Conservation (phyloP, 2,329 filamentous ascomycete genomes). For the Fusarium sterilihyphosum region DNA sequence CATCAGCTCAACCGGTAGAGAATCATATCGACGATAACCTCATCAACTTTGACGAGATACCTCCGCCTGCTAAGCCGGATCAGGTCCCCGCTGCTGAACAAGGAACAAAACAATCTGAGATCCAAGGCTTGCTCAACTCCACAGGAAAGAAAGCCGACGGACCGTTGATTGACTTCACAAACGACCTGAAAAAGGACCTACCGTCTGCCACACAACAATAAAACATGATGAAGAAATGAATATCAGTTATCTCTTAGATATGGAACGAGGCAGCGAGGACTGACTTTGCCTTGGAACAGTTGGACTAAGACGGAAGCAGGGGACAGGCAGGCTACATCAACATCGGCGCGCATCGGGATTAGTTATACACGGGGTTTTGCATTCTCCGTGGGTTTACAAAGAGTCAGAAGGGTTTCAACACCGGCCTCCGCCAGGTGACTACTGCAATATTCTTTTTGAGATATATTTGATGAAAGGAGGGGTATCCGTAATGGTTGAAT, state of each 20-base stretch:
- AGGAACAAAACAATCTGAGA: constrained; percentile 47
- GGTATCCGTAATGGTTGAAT: constrained; percentile 32
- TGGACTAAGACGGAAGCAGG: constrained; percentile 30
- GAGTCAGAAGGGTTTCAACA: constrained; percentile 44
- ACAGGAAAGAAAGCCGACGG: constrained; percentile 61
- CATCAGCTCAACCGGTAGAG: constrained; percentile 27
- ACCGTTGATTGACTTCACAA: constrained; percentile 65
- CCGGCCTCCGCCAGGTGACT: constrained; percentile 30
- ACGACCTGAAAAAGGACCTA: constrained; percentile 62
- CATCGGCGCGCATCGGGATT: constrained; percentile 41
- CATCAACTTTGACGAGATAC: constrained; percentile 65
- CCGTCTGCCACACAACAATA: constrained; percentile 47
- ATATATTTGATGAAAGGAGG: constrained; percentile 29
- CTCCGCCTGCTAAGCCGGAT: background rate
- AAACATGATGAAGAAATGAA: constrained; percentile 36
- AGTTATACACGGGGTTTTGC: constrained; percentile 41
- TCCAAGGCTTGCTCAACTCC: constrained; percentile 55
- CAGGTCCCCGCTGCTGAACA: background rate
- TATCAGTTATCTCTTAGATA: constrained; percentile 26
- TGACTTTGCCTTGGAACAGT: constrained; percentile 32
- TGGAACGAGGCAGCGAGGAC: constrained; percentile 16
- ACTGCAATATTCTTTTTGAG: constrained; percentile 15
- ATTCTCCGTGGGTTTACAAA: constrained; percentile 40
- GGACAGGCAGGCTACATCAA: constrained; percentile 35
- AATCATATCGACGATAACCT: constrained; percentile 52